These are phyloP conservation scores for Cubamyces sp. DNA, from an alignment of 768 basidiomycete genomes.

Conservation along the genomic window DNA sequence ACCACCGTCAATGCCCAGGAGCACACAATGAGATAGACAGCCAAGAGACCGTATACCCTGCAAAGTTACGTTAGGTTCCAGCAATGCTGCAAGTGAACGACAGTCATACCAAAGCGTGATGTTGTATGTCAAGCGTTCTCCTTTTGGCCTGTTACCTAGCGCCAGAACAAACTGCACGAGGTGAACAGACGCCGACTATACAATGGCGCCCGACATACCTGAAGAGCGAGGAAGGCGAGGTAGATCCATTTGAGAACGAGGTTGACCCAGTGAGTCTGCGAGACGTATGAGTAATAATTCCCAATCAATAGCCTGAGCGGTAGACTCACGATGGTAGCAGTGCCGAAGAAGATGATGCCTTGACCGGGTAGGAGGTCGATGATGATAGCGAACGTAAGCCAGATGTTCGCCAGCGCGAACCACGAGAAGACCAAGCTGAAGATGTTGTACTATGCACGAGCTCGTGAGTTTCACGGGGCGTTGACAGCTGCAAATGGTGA, in stretches of 20 bases:
- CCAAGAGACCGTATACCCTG: conserved; percentile 84
- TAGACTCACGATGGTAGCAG: conserved; percentile 61
- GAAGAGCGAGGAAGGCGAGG: conserved; percentile 80
- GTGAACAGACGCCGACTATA: neutral
- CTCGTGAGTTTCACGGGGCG: neutral
- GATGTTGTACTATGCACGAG: conserved; percentile 68
- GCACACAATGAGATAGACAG: conserved; percentile 85
- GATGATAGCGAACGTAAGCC: conserved; percentile 96
- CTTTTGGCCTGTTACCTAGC: conserved; percentile 85
- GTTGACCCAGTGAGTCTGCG: conserved; percentile 89
- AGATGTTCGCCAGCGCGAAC: conserved; percentile 92
- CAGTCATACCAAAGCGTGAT: conserved; percentile 66
- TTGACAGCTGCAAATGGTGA: neutral
- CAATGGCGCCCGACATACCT: conserved; percentile 42
- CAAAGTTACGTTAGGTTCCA: conserved; percentile 12
- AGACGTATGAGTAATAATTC: neutral
- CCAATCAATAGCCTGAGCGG: neutral
- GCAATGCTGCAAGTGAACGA: neutral
- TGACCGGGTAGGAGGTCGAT: conserved; percentile 77
- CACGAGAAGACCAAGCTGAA: conserved; percentile 87
- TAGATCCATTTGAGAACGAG: conserved; percentile 84
- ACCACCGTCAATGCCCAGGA: conserved; percentile 83
- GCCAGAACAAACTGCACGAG: conserved; percentile 62
- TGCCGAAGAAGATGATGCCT: conserved; percentile 71
- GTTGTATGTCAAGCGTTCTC: conserved; percentile 75